A percentile compares a stretch with the other conserved stretches of the same genome.
These are phyloP conservation scores for Marchantia paleacea DNA, from an alignment of 225 moss, liverwort and hornwort genomes.

Conservation along the genomic window DNA sequence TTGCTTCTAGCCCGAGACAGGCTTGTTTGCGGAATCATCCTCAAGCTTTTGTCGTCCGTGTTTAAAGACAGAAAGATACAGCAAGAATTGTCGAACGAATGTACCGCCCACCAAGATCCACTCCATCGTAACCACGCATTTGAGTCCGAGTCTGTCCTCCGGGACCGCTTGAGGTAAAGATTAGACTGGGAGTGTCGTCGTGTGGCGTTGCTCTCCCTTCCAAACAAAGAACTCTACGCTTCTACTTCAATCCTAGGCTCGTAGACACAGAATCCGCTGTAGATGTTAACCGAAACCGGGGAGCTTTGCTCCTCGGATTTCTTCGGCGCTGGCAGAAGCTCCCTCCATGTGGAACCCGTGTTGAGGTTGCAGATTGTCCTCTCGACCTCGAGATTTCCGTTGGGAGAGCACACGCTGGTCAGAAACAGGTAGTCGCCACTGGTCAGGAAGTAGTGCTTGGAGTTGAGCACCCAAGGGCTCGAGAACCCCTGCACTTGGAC, in stretches of 20 bases:
- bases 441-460: slow-evolving; percentile 13
- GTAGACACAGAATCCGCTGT: slow-evolving; percentile 12
- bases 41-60: neutral
- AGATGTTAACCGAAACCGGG: slow-evolving; percentile 14
- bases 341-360: slow-evolving; percentile 21
- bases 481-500: slow-evolving; percentile 17
- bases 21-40: neutral
- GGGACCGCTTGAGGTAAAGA: neutral
- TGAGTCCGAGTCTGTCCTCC: neutral
- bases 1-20: neutral
- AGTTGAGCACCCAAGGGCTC: slow-evolving; percentile 11
- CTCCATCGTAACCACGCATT: neutral
- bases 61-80: too few relatives aligned
- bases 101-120: too few relatives aligned
- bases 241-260: slow-evolving; percentile 20
- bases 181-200: neutral
- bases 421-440: slow-evolving; percentile 14
- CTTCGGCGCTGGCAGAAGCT: slow-evolving; percentile 15
- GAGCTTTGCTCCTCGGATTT: neutral
- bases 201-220: neutral
- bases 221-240: slow-evolving; percentile 3
- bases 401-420: neutral
- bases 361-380: slow-evolving; percentile 18
- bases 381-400: slow-evolving; percentile 1
- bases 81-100: too few relatives aligned